Conservation (phyloP, 192 early-diverging fungal species). For the Phycomyces blakesleeanus region DNA sequence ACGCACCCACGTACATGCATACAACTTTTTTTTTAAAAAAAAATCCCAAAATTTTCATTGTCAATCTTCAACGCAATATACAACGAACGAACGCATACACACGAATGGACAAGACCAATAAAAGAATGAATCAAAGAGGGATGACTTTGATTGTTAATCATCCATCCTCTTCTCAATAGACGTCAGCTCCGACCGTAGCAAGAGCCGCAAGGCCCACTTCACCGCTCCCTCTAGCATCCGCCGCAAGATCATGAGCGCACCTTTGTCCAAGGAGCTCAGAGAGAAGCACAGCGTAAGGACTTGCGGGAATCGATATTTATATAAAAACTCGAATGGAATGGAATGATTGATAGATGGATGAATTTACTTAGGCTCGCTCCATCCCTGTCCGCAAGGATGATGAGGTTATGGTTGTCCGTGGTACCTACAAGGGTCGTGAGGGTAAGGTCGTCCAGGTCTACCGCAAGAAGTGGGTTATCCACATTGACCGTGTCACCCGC, state of each 20-base stretch:
- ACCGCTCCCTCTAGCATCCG: constrained; percentile 89
- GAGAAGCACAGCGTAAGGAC: constrained; percentile 88
- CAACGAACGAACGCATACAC: too few species aligned
- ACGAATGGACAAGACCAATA: too few species aligned
- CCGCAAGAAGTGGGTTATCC: constrained; percentile 99
- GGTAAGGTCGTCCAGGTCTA: constrained; percentile 95
- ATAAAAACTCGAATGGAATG: background rate
- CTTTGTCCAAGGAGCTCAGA: constrained; percentile 96
- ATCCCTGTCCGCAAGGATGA: constrained; percentile 98
- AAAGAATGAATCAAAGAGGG: background rate
- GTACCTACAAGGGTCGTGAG: constrained; percentile 92
- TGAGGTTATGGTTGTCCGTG: constrained; percentile 94
- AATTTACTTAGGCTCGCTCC: constrained; percentile 67
- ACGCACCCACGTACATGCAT: too few species aligned
- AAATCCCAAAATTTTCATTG: too few species aligned
- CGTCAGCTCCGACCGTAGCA: constrained; percentile 88
- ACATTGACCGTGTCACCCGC: constrained; percentile 93
- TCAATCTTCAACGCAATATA: too few species aligned
- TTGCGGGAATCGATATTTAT: too few species aligned
- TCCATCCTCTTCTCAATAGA: constrained; percentile 36
- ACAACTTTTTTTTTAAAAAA: too few species aligned
- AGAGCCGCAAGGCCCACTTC: constrained; percentile 98
- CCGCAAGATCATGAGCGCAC: constrained; percentile 94
- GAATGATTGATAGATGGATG: background rate
- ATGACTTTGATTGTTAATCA: too few species aligned